Base-by-base conservation (phyloP, 2,329 filamentous ascomycete genomes). In the Piedraia hortae region DNA sequence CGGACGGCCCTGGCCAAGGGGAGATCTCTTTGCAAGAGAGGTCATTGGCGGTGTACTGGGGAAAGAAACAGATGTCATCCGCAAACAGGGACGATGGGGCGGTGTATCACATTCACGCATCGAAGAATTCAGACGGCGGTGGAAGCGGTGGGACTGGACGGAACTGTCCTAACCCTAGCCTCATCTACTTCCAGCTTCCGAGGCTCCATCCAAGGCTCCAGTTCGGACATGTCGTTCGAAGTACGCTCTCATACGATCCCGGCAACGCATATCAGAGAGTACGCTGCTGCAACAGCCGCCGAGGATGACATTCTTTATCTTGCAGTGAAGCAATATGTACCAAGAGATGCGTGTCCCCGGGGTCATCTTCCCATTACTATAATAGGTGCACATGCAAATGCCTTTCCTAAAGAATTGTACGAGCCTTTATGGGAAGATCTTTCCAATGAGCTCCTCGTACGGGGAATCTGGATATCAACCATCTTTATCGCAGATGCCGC, bases 401-500 rank as follows among this genome's bases (percentile, higher is more conserved):
- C 70, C 6, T 90, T 91, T 33, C 72, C 75, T 6, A 93, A 91
- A 71, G 82, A 93, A 52, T 47, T 91, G 2, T 91, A 91, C 39
- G 80, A 91, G 37, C 73, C 82, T 0, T 51, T 91, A 0, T 91
- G 78, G 72, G 74, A 82, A 27, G 75, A 90, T 22, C 51, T 91
- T 2, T 52, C 72, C 33, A 46, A 53, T 10, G 49, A 54, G 10
- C 50, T 66, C 4, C 56, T 58, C 31, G 40, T 45, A 8, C 50
- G 55, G 25, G 65, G 63, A 10, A 61, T 88, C 34, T 54, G 57
- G 2, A 74, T 93, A 34, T 62, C 75, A 26, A 55, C 61, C 29
- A 80, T 93, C 34, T 90, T 74, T 72, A 85, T 90, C 34, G 67
- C 75, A 29, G 82, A 93, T 47, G 62, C 72, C n/a, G 66, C 74